Conservation (phyloP, 2,329 filamentous ascomycete genomes). For the Microdochium paspali region DNA sequence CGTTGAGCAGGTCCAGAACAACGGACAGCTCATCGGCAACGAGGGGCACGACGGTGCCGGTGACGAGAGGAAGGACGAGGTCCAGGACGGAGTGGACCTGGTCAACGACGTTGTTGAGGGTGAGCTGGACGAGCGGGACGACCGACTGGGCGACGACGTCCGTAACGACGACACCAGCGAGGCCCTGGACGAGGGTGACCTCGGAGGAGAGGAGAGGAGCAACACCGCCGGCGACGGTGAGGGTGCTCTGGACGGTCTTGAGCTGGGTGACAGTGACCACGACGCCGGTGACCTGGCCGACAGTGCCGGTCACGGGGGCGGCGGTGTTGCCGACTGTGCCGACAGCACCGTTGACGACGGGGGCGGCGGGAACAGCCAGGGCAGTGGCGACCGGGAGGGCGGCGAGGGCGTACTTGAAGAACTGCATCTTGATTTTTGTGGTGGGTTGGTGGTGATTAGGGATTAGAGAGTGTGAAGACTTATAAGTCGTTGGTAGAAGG, state of each 20-base stretch:
- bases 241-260: conserved; percentile 1
- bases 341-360: background rate
- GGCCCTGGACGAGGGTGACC: conserved; percentile 2
- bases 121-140: conserved; percentile 9
- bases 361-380: conserved; percentile 11
- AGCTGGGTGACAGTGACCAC: conserved; percentile 6
- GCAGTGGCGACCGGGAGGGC: conserved; percentile 14
- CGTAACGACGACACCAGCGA: background rate
- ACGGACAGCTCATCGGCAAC: conserved; percentile 6
- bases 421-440: conserved; percentile 21
- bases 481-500: background rate
- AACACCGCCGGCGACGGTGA: conserved; percentile 8
- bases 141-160: conserved; percentile 8
- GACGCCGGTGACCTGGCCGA: conserved; percentile 6
- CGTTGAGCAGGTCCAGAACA: conserved; percentile 7
- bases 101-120: conserved; percentile 11
- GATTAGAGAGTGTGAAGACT: background rate
- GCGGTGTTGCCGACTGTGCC: conserved; percentile 8
- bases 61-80: conserved; percentile 9
- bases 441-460: conserved; percentile 4
- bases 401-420: conserved; percentile 18
- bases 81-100: conserved; percentile 11
- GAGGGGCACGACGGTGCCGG: conserved; percentile 9
- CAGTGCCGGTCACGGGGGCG: conserved; percentile 8
- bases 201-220: conserved; percentile 10